Conservation (phyloP, 352 stramenopile species). For the Sclerospora graminicola region DNA sequence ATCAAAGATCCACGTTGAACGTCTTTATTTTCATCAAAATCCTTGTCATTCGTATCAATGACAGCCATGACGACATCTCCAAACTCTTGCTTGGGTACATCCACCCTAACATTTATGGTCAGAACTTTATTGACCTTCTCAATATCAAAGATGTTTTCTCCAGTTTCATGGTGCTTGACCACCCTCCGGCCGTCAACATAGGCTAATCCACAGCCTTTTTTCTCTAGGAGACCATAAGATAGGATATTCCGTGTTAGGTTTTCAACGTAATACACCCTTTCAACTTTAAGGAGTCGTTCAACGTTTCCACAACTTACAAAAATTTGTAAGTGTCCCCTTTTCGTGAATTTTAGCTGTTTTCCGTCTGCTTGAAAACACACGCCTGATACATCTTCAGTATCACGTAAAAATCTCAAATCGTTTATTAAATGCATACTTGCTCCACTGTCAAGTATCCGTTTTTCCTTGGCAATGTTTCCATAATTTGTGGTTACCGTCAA, state of each 20-base stretch:
- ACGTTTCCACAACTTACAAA: too few relatives aligned
- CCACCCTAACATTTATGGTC: background rate
- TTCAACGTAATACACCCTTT: background rate
- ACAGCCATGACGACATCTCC: background rate
- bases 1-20: background rate
- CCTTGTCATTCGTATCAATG: background rate
- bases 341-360: background rate
- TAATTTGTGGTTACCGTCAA: background rate
- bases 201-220: background rate
- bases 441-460: conserved; percentile 4
- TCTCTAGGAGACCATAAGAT: background rate
- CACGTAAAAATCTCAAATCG: background rate
- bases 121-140: background rate
- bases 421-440: conserved; percentile 3
- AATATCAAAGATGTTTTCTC: background rate
- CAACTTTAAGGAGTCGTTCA: background rate
- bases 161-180: background rate
- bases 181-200: too few relatives aligned
- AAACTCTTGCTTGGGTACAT: background rate
- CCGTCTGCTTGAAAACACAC: background rate
- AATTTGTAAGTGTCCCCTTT: background rate
- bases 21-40: background rate
- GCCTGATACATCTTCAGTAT: background rate
- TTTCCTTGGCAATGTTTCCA: background rate
- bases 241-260: background rate